Evolutionary conservation across 352 stramenopile genomes (phyloP), one percentile per base, ranked within the genome.

Genomic region (Hyaloperonospora arabidopsidis): DNA sequence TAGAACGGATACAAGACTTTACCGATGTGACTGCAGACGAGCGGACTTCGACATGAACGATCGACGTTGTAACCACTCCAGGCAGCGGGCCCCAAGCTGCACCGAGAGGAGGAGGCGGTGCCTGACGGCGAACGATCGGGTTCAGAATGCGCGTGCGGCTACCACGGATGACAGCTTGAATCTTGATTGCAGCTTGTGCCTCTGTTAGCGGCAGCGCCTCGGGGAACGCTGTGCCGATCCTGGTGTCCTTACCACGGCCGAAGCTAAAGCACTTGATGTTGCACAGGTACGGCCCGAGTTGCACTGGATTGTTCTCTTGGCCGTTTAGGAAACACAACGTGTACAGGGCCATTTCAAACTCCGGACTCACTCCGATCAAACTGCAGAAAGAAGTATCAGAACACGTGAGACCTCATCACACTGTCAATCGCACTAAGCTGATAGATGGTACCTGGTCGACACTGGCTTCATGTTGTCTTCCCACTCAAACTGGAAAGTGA

Each of bases 311-410:
- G 25, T 91, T 76, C 28, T 97, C 78, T 46, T 85, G 66, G 48
- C 86, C 90, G 38, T 96, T 88, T 19, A 98, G 59, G 65, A 97
- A 98, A 55, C 88, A 97, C 65, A 97, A 84, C 1, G 92, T 97
- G 72, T 98, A 98, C n/a, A 98, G 64, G 18, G 95, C 93, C 63
- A 98, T 83, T 68, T 98, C 95, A 45, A 98, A 98, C 65, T 98
- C 95, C 3, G 93, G 93, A 36, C 83, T 97, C 15, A 97, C 89
- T 23, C 92, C 94, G 47, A 98, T 93, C 36, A 97, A 89, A 52
- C 83, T 89, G 52, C 3, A 29, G 7, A 7, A 12, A 36, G 23
- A n/a, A 57, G 1, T 14, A 32, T 17, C 21, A 54, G 29, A 35
- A 36, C 4, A 49, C 17, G 11, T 39, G 18, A 21, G 5, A 1